Base-by-base conservation (phyloP, 1,139 yeast species). In the Taphrina communis region DNA sequence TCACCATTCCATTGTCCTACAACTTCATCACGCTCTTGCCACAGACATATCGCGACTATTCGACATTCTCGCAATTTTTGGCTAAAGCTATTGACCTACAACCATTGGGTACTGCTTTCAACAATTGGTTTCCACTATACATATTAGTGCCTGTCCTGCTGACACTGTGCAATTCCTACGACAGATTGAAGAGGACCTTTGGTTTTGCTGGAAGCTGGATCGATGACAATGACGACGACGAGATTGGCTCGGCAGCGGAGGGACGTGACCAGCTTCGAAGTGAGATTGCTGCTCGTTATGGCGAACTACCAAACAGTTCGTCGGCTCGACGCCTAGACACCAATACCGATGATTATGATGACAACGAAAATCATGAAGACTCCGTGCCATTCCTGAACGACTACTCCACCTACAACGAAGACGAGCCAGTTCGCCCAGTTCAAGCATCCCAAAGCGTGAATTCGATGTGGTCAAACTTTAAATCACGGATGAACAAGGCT, bases 1-100 rank as follows among this genome's bases (percentile, higher is more conserved):
- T 90, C 75, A 89, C 96, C 0, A 87, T 90, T 14, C 97, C 97
- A 2, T 81, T 90, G 72, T 86, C 90, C 46, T 90, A 89, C 79
- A 90, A 90, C 77, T 90, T 89, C 76, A 78, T 90, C 70, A 89
- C 90, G 50, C 80, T 90, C 65, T 61, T 69, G 21, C 73, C 73
- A 1, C 62, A 56, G 9, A 36, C 50, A 5, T 66, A 25, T 14
- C 82, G 88, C 71, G 82, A 86, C 12, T 46, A 50, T 39, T 79
- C 81, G 1, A 82, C 79, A 31, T 80, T 80, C 73, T 81, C 80
- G 62, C 79, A 79, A 66, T 89, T 93, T 81, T 83, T 88, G 72
- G 96, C 96, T 21, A 82, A 84, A 72, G 87, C 90, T 25, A 88
- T 90, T 75, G 89, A 89, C 74, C 79, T 90, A 71, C 87, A 93